Base-by-base conservation (phyloP, 2,329 filamentous ascomycete genomes). In the Nannizziopsis arthrosporioides region DNA sequence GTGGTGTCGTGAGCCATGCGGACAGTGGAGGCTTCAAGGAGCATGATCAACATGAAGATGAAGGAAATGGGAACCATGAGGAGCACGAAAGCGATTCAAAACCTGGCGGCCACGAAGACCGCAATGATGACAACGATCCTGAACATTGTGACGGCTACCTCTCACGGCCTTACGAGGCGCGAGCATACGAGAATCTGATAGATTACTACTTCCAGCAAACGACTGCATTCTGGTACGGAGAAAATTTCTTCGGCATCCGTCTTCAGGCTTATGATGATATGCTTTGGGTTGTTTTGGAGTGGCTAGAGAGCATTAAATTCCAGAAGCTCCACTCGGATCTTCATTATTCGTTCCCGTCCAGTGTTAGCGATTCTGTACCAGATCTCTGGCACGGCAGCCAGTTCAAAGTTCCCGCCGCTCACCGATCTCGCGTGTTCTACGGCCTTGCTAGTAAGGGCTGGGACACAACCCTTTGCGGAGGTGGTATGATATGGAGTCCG, bases 401-500 rank as follows among this genome's bases (percentile, higher is more conserved):
- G 57, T 94, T 87, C 72, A 74, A 78, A 18, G 75, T 80, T 1
- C 75, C 82, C 0, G 95, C 92, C 62, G 82, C 89, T 1, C 85
- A 93, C 59, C 79, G 90, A 37, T 82, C 88, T 0, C 79, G 84
- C 38, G 68, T 92, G 11, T 95, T 95, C 66, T 94, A 89, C 75
- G 83, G 89, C 27, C 69, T 94, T 34, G 84, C 85, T 4, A 75
- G 78, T 4, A 69, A 74, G 9, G 87, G 90, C 4, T 96, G 89
- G 87, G 84, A 93, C 60, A 83, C 77, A 17, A 73, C 73, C 18
- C 74, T 94, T 4, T 96, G 90, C 58, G 77, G 76, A 3, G 90
- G 90, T 17, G 90, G 90, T 39, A 93, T 96, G 84, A 76, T 80
- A 11, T 96, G 90, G 90, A 93, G 85, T 55, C 86, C 86, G 2